Conservation (phyloP, 768 basidiomycete species). For the Tricholoma saponaceum region DNA sequence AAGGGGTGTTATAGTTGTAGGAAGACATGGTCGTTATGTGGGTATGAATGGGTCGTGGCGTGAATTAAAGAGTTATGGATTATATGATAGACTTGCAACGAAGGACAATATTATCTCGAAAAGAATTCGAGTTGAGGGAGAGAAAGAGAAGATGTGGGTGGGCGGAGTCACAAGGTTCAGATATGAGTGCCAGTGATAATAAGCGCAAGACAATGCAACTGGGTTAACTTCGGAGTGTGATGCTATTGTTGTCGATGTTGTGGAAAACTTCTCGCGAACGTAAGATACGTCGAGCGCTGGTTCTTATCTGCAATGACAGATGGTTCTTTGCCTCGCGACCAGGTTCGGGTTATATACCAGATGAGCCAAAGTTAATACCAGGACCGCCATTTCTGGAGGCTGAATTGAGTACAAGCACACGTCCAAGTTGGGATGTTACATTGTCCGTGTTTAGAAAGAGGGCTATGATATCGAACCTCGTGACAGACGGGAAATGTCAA, state of each 20-base stretch:
- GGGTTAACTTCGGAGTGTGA: background rate
- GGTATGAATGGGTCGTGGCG: slow-evolving; percentile 4
- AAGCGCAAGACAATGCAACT: slow-evolving; percentile 9
- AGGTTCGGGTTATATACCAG: slow-evolving; percentile 26
- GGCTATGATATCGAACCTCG: background rate
- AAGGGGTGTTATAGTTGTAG: slow-evolving; percentile 38
- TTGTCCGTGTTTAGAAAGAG: slow-evolving; percentile 23
- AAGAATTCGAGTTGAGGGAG: slow-evolving; percentile 5
- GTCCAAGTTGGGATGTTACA: slow-evolving; percentile 24
- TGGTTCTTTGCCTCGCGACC: slow-evolving; percentile 6
- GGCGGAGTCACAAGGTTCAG: slow-evolving; percentile 5
- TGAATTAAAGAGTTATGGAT: slow-evolving; percentile 5
- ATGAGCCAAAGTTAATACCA: slow-evolving; percentile 1
- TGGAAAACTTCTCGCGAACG: slow-evolving; percentile 2
- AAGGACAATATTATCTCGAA: slow-evolving; percentile 1
- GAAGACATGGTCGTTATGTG: slow-evolving; percentile 40
- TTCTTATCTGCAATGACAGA: slow-evolving; percentile 5
- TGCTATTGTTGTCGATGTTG: slow-evolving; percentile 14
- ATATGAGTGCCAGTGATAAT: slow-evolving; percentile 12
- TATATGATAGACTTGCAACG: slow-evolving; percentile 2
- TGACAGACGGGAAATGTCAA: slow-evolving; percentile 1
- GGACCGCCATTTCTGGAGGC: slow-evolving; percentile 7
- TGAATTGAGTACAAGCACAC: slow-evolving; percentile 26
- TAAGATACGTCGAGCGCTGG: slow-evolving; percentile 2
- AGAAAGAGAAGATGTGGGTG: slow-evolving; percentile 3